Conservation (phyloP, 441 rosid genomes). For the Capsella rubella region DNA sequence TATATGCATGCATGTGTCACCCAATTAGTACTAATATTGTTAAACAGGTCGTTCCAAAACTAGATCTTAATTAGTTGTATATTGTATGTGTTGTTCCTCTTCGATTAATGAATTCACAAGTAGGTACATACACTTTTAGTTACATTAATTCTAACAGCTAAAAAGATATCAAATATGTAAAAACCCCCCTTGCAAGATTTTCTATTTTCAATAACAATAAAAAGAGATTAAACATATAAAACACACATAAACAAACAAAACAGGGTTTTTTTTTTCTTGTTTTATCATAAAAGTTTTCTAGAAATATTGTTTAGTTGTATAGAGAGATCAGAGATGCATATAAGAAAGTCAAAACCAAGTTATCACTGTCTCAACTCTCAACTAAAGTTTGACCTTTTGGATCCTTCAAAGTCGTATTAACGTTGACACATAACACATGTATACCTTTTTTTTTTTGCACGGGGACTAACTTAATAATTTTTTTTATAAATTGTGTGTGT, state of each 20-base stretch:
- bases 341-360: conserved; percentile 18
- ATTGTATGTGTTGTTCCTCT: background rate
- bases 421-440: conserved; percentile 45
- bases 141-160: background rate
- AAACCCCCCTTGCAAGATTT: background rate
- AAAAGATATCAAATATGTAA: background rate
- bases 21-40: conserved; percentile 7
- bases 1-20: background rate
- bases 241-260: background rate
- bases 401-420: conserved; percentile 29
- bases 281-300: background rate
- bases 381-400: conserved; percentile 39
- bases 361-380: conserved; percentile 21
- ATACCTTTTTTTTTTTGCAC: conserved; percentile 33
- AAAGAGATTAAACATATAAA: background rate
- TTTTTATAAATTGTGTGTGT: conserved; percentile 19
- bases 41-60: background rate
- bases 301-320: background rate
- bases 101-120: conserved; percentile 1
- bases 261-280: background rate
- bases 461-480: conserved; percentile 26
- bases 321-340: background rate
- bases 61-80: background rate
- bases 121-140: background rate
- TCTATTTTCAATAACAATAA: background rate